These are phyloP conservation scores for Tetratostichococcus sp. DNA, from an alignment of 139 green algal genomes.

Conservation along the genomic window DNA sequence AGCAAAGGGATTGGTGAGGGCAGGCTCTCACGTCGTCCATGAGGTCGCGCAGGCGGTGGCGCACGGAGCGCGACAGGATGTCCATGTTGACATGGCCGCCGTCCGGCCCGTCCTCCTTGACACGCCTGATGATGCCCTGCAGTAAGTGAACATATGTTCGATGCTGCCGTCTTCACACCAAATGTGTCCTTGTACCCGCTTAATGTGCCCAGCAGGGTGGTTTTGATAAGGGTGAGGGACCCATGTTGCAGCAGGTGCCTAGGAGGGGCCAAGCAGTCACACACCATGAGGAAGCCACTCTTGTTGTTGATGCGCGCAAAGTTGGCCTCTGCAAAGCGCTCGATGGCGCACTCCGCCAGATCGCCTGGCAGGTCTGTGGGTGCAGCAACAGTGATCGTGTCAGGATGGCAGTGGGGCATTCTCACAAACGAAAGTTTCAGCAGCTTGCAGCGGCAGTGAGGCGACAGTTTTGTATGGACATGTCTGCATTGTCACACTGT, in stretches of 20 bases:
- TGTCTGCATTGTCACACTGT: too few relatives aligned
- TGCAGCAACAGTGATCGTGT: not conserved
- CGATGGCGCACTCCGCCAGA: conserved; percentile 35
- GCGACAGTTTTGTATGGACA: too few relatives aligned
- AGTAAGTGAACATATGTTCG: conserved; percentile 8
- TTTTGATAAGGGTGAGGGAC: too few relatives aligned
- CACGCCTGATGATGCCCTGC: conserved; percentile 48
- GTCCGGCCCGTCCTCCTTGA: conserved; percentile 45
- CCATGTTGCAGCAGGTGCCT: too few relatives aligned
- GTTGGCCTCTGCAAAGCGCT: conserved; percentile 40
- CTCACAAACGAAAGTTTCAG: too few relatives aligned
- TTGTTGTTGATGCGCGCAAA: conserved; percentile 41
- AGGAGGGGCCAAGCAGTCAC: not conserved
- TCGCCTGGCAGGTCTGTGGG: conserved; percentile 30
- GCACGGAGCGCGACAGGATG: conserved; percentile 35
- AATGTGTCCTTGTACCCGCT: too few relatives aligned
- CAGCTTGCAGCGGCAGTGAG: too few relatives aligned
- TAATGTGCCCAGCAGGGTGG: too few relatives aligned
- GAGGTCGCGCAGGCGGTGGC: conserved; percentile 33
- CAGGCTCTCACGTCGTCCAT: conserved; percentile 40
- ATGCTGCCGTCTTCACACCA: too few relatives aligned
- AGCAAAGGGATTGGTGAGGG: too few relatives aligned
- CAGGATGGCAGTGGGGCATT: too few relatives aligned
- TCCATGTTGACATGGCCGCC: conserved; percentile 32
- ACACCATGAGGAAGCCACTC: conserved; percentile 26